These are phyloP conservation scores for Candida freyschussii DNA, from an alignment of 1,139 yeast species.

Conservation along the genomic window DNA sequence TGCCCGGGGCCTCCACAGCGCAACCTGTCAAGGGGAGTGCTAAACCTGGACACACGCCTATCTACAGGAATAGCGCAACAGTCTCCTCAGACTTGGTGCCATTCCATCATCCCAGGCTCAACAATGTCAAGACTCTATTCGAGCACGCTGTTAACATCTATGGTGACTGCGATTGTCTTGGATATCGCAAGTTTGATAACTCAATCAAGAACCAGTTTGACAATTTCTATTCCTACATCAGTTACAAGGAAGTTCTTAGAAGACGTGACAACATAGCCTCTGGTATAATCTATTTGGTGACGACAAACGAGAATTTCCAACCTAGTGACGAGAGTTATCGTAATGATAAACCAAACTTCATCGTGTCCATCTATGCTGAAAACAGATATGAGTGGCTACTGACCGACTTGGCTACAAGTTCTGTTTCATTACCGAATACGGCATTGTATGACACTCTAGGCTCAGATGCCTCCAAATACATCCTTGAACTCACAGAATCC, in stretches of 20 bases:
- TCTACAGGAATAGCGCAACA: constrained; percentile 8
- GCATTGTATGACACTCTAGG: constrained; percentile 64
- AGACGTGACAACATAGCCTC: constrained; percentile 39
- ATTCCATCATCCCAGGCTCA: constrained; percentile 7
- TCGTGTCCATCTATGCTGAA: constrained; percentile 49
- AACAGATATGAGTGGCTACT: constrained; percentile 57
- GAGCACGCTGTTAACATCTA: constrained; percentile 28
- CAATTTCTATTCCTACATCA: constrained; percentile 33
- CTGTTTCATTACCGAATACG: constrained; percentile 47
- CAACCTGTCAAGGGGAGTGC: constrained; percentile 7
- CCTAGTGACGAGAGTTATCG: constrained; percentile 8
- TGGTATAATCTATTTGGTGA: constrained; percentile 41
- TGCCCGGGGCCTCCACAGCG: not conserved
- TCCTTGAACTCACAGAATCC: constrained; percentile 48
- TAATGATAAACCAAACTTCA: constrained; percentile 31
- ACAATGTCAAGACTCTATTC: constrained; percentile 26
- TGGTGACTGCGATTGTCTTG: constrained; percentile 31
- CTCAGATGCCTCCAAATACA: constrained; percentile 51
- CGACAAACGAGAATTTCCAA: constrained; percentile 22
- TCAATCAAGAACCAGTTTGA: constrained; percentile 37
- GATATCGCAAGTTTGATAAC: constrained; percentile 28
- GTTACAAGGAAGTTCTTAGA: constrained; percentile 29
- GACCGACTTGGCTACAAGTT: constrained; percentile 53
- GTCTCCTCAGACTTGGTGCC: constrained; percentile 1
- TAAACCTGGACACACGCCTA: constrained; percentile 9